Conservation (phyloP, 345 rosid genomes). For the Salix purpurea region DNA sequence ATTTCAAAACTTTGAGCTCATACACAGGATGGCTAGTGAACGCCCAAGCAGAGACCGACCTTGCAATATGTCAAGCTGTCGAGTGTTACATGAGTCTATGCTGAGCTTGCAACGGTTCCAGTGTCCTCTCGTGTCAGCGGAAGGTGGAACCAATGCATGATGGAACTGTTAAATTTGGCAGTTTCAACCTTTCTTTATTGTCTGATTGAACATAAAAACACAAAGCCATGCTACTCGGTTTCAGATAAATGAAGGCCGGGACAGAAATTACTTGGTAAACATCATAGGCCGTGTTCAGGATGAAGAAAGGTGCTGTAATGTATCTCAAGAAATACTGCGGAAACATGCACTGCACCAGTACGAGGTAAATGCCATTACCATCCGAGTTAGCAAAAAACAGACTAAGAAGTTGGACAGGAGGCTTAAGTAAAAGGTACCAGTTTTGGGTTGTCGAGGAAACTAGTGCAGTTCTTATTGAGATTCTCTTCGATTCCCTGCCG, state of each 20-base stretch:
- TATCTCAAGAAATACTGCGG: conserved; percentile 69
- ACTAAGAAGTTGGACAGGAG: background rate
- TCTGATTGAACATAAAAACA: background rate
- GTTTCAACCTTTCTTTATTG: background rate
- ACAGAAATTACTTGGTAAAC: conserved; percentile 61
- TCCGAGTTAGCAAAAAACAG: background rate
- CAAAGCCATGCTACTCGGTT: background rate
- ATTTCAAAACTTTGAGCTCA: background rate
- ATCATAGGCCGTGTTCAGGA: conserved; percentile 89
- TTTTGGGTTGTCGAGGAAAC: conserved; percentile 38
- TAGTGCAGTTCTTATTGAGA: conserved; percentile 60
- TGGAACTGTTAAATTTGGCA: conserved; percentile 47
- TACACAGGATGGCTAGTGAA: background rate
- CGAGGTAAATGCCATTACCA: conserved; percentile 5
- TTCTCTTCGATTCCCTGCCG: conserved; percentile 62
- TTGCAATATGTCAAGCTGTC: conserved; percentile 58
- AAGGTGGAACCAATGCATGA: conserved; percentile 77
- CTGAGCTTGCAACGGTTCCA: conserved; percentile 75
- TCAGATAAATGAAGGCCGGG: background rate
- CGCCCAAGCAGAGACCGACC: conserved; percentile 30
- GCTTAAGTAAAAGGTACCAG: conserved; percentile 38
- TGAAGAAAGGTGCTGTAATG: conserved; percentile 67
- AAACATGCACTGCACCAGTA: conserved; percentile 69
- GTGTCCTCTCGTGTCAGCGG: conserved; percentile 58
- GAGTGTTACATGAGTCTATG: conserved; percentile 46